phyloP scores from a whole-genome alignment of 2,329 filamentous ascomycete species.

The Penicillium crustosum region DNA sequence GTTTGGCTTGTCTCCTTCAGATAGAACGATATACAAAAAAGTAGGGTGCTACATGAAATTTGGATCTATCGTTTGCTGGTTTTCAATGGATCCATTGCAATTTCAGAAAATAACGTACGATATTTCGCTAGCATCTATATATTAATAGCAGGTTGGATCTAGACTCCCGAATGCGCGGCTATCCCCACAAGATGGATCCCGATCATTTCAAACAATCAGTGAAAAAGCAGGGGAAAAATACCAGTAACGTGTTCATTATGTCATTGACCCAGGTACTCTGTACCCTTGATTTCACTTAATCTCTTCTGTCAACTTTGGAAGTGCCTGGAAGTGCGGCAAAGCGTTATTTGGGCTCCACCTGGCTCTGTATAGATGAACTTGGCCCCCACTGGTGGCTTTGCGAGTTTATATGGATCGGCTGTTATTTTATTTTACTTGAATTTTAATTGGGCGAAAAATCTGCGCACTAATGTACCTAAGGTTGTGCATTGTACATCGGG shows the following conservation, averaged over 20 bases:
- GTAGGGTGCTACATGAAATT: not conserved
- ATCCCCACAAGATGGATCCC: not conserved
- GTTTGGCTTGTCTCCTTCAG: not conserved
- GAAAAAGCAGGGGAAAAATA: not conserved
- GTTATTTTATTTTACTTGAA: not conserved
- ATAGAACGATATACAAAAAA: not conserved
- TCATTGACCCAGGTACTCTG: not conserved
- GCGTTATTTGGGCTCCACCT: not conserved
- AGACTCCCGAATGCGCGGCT: not conserved
- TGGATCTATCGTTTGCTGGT: not conserved
- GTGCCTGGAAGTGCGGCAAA: not conserved
- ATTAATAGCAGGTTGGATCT: not conserved
- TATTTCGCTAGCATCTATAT: not conserved
- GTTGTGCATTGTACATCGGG: not conserved
- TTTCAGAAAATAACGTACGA: not conserved
- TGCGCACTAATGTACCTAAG: not conserved
- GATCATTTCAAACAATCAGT: not conserved
- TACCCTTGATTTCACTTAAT: not conserved
- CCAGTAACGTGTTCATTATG: not conserved
- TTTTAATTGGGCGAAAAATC: not conserved
- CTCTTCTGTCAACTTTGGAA: not conserved
- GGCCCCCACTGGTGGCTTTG: not conserved
- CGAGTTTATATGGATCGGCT: not conserved
- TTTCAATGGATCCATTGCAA: not conserved
- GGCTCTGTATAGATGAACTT: conserved; percentile 2